Base-by-base conservation (phyloP, 306 rosid species). In the Notholithocarpus densiflorus region DNA sequence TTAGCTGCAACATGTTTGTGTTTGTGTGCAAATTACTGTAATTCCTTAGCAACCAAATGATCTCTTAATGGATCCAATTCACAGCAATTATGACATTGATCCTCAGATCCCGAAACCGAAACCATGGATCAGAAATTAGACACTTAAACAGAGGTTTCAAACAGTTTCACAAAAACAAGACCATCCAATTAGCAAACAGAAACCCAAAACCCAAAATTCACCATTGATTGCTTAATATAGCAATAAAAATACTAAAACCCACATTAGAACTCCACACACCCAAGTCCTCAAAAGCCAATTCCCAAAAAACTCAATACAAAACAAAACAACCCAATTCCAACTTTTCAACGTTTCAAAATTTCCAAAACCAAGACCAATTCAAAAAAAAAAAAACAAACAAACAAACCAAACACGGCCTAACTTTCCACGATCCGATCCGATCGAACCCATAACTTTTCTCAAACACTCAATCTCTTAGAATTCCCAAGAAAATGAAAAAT, bases 241-340 rank as follows among this genome's bases (percentile, higher is more conserved):
- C 37, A 73, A 43, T n/a, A 26, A 76, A 53, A 48, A 12, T n/a
- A 10, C 21, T 19, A 64, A 59, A 27, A 74, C 19, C 56, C 19
- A 14, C 73, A 70, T 26, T 66, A 4, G 48, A 87, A 45, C 32
- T 80, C 51, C 20, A 75, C 12, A 64, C 72, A 81, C 69, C 31
- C 20, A 56, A 78, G 83, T 79, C 80, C 78, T 70, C 20, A 62
- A 78, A 23, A 19, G 75, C 37, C 56, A 71, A 53, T 77, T 72
- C 32, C 4, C 13, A 21, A 10, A 29, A 24, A 13, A 15, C 26
- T 54, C 81, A 52, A 56, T 18, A 19, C 27, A 83, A 81, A 40
- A 40, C 45, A 40, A 40, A 40, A 40, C 45, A 40, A 40, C 45
- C 12, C 45, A 40, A 48, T 48, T 48, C 53, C 14, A 12, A 10